Percentiles rank a stretch among this genome's conserved stretches.
Evolutionary conservation across 768 basidiomycete genomes (phyloP).

Genomic region (Leccinum arenicola): DNA sequence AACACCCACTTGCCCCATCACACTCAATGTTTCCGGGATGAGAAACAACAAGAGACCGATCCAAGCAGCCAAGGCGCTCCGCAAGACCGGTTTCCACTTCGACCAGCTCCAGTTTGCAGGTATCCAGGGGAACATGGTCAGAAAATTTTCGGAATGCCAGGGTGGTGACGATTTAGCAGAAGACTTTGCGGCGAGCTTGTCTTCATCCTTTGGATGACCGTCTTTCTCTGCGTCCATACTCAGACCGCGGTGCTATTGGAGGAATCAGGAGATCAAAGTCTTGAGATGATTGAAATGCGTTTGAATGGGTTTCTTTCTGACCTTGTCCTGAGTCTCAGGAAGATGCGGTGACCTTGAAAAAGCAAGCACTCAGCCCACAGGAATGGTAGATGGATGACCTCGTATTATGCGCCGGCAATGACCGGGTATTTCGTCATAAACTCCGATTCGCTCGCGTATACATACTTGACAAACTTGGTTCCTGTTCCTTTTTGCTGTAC

Average conservation of each 20-base stretch:
- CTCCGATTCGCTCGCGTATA: background rate
- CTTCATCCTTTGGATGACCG: background rate
- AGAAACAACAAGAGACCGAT: constrained; percentile 56
- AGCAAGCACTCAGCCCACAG: background rate
- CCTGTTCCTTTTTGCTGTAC: too few species aligned
- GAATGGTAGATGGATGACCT: background rate
- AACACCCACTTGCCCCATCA: constrained; percentile 54
- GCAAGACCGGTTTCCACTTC: constrained; percentile 60
- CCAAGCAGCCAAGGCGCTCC: constrained; percentile 64
- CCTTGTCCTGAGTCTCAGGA: constrained; percentile 3
- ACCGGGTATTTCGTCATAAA: background rate
- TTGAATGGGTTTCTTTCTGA: background rate
- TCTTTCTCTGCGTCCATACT: constrained; percentile 1
- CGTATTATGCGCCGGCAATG: background rate
- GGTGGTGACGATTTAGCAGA: background rate
- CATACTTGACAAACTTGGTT: too few species aligned
- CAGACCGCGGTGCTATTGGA: background rate
- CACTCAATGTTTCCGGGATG: constrained; percentile 44
- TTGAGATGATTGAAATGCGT: background rate
- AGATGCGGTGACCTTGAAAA: constrained; percentile 5
- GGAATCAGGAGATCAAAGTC: background rate
- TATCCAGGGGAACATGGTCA: constrained; percentile 50
- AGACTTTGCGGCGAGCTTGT: background rate
- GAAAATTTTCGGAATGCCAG: constrained; percentile 19
- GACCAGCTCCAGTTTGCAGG: constrained; percentile 53